Evolutionary conservation across 768 basidiomycete species (phyloP).

Genomic region (Tulasnella sp.): DNA sequence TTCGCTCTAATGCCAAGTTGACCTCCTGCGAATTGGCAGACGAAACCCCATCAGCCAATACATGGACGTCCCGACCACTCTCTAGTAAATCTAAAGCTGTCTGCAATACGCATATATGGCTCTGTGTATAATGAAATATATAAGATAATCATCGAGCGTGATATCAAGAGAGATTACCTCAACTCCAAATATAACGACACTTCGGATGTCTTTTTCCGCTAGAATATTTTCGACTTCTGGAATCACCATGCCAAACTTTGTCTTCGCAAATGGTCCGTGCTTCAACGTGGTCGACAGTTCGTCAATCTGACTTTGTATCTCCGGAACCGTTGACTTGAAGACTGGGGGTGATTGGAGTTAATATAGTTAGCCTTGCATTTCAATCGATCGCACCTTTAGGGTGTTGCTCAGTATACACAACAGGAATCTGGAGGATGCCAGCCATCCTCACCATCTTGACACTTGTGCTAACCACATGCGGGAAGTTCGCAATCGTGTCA

Average conservation of each 20-base stretch:
- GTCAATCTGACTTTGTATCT: constrained; percentile 34
- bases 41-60: constrained; percentile 76
- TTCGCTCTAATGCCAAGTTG: constrained; percentile 52
- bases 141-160: neutral
- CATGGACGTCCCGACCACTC: constrained; percentile 40
- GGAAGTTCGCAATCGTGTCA: constrained; percentile 49
- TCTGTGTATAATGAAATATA: constrained; percentile 31
- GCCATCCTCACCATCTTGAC: constrained; percentile 69
- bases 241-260: constrained; percentile 74
- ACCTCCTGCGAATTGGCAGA: constrained; percentile 72
- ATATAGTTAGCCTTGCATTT: neutral
- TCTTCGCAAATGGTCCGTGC: constrained; percentile 57
- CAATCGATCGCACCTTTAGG: constrained; percentile 41
- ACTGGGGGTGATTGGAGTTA: constrained; percentile 29
- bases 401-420: constrained; percentile 78
- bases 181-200: constrained; percentile 72
- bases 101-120: constrained; percentile 83
- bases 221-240: constrained; percentile 48
- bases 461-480: constrained; percentile 51
- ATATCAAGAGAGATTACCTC: constrained; percentile 44
- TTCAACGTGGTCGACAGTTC: constrained; percentile 42
- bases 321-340: constrained; percentile 54
- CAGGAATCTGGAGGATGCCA: constrained; percentile 56
- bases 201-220: constrained; percentile 36
- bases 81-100: constrained; percentile 57